A percentile compares a stretch with the other conserved stretches of the same genome.
Evolutionary conservation across 139 green algal genomes (phyloP).

Genomic region (Monoraphidium neglectum): DNA sequence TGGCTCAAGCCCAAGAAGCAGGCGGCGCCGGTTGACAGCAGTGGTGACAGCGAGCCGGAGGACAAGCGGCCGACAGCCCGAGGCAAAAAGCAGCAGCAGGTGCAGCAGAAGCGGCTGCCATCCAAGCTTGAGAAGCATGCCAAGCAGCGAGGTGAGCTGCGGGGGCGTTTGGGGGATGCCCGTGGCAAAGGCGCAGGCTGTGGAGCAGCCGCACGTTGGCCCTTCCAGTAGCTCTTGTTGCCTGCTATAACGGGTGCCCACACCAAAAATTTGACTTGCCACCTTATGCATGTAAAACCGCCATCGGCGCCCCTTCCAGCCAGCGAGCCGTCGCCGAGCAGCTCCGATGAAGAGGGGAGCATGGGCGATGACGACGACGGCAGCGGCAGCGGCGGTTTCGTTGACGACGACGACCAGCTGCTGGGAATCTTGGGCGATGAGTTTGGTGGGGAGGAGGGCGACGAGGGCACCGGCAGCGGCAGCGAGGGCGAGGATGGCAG

Average conservation of each 20-base stretch:
- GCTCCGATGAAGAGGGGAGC: slow-evolving; percentile 17
- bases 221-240: too few species aligned
- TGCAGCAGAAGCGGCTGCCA: slow-evolving; percentile 6
- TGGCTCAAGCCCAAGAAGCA: slow-evolving; percentile 68
- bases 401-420: too few species aligned
- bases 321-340: neutral
- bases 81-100: neutral
- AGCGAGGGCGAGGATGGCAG: slow-evolving; percentile 11
- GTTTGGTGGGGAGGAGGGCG: slow-evolving; percentile 3
- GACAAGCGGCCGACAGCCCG: neutral
- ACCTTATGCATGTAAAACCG: too few species aligned
- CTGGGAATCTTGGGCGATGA: too few species aligned
- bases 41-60: slow-evolving; percentile 6
- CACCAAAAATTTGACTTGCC: too few species aligned
- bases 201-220: too few species aligned
- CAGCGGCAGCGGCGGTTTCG: too few species aligned
- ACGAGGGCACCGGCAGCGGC: neutral
- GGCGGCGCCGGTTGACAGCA: slow-evolving; percentile 7
- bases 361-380: slow-evolving; percentile 15
- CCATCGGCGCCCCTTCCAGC: too few species aligned
- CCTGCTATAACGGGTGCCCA: too few species aligned
- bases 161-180: neutral
- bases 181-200: neutral
- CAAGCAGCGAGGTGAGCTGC: neutral
- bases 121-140: neutral